Evolutionary conservation across 805 yeast genomes (phyloP).

Genomic region (Cyberlindnera petersonii): DNA sequence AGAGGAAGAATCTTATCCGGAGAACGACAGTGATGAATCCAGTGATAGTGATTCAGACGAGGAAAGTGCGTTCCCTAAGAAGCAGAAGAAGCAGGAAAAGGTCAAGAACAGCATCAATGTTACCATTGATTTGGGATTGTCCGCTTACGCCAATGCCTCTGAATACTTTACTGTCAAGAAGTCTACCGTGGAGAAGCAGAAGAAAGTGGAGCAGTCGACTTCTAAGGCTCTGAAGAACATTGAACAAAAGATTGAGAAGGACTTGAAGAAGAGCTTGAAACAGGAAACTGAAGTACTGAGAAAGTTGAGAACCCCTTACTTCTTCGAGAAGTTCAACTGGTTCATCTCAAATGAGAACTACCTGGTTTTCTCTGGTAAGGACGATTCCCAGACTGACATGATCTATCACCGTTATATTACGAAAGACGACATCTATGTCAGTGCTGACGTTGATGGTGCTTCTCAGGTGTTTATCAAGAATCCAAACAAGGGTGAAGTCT

Average conservation of each 20-base stretch:
- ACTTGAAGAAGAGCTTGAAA: conserved; percentile 59
- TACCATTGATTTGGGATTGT: conserved; percentile 60
- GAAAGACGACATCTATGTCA: conserved; percentile 66
- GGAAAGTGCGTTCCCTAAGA: conserved; percentile 8
- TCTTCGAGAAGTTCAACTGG: conserved; percentile 96
- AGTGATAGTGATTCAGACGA: conserved; percentile 10
- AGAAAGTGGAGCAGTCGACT: conserved; percentile 74
- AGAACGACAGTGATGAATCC: conserved; percentile 13
- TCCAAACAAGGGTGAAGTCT: conserved; percentile 67
- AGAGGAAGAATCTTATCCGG: conserved; percentile 25
- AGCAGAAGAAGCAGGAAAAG: conserved; percentile 11
- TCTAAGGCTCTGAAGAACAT: conserved; percentile 77
- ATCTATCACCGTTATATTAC: conserved; percentile 75
- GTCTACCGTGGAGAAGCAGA: conserved; percentile 70
- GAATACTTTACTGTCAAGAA: conserved; percentile 75
- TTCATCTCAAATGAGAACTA: conserved; percentile 89
- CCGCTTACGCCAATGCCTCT: conserved; percentile 89
- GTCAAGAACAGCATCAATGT: conserved; percentile 40
- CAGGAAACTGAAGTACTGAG: conserved; percentile 51
- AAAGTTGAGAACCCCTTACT: conserved; percentile 65
- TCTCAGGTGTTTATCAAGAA: conserved; percentile 78
- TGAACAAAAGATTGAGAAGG: conserved; percentile 69
- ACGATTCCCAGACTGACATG: conserved; percentile 72
- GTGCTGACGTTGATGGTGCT: conserved; percentile 71
- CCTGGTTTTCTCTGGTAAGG: conserved; percentile 82